A percentile compares a stretch with the other conserved stretches of the same genome.
These are phyloP conservation scores for Schwanniomyces sp. DNA, from an alignment of 805 yeast genomes.

Conservation along the genomic window DNA sequence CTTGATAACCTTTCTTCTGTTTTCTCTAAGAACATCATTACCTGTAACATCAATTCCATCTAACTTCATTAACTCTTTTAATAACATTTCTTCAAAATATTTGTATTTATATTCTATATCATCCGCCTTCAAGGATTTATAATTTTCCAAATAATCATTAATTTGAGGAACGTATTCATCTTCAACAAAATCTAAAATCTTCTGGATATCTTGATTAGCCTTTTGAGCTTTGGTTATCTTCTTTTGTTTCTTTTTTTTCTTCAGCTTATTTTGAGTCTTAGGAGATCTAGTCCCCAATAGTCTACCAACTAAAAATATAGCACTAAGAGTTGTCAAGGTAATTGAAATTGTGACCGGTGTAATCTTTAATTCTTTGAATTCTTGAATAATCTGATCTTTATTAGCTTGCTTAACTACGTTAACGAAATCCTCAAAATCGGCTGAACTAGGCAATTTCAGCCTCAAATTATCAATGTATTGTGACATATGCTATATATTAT, in stretches of 20 bases:
- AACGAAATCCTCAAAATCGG: constrained; percentile 12
- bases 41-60: constrained; percentile 62
- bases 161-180: constrained; percentile 38
- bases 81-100: constrained; percentile 64
- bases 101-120: constrained; percentile 49
- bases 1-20: constrained; percentile 60
- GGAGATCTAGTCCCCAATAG: constrained; percentile 10
- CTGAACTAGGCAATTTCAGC: constrained; percentile 1
- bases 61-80: constrained; percentile 63
- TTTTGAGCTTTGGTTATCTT: constrained; percentile 39
- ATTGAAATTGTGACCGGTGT: constrained; percentile 36
- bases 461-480: not conserved
- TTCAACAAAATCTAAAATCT: constrained; percentile 40
- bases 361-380: constrained; percentile 25
- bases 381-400: constrained; percentile 25
- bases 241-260: constrained; percentile 26
- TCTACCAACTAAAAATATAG: constrained; percentile 22
- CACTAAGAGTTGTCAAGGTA: constrained; percentile 27
- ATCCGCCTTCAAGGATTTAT: constrained; percentile 22
- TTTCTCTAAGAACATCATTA: constrained; percentile 50
- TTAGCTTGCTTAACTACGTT: constrained; percentile 2
- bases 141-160: constrained; percentile 30
- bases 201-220: constrained; percentile 39
- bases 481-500: not conserved
- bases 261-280: constrained; percentile 5